A percentile compares a stretch with the other conserved stretches of the same genome.
Evolutionary conservation across 2,329 filamentous ascomycete species (phyloP).

Genomic region (Diplodia sapinea): DNA sequence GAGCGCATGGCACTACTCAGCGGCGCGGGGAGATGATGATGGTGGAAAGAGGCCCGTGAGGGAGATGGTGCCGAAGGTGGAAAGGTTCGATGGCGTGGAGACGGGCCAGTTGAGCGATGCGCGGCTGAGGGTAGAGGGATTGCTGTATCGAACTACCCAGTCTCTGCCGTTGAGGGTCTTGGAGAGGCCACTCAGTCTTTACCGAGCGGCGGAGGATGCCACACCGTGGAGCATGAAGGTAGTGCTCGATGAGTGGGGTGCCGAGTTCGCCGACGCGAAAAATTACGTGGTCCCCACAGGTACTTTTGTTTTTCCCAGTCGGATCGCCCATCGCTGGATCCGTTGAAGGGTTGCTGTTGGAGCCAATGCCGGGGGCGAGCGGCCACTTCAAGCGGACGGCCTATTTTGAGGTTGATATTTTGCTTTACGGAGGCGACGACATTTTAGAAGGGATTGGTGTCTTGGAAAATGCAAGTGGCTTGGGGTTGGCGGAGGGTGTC

Average conservation of each 20-base stretch:
- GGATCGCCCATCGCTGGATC: neutral
- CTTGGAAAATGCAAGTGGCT: neutral
- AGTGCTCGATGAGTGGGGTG: constrained; percentile 1
- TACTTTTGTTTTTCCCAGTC: neutral
- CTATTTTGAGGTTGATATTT: neutral
- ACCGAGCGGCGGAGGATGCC: neutral
- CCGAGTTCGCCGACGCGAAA: too few species aligned
- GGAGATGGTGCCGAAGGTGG: constrained; percentile 1
- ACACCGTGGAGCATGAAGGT: constrained; percentile 5
- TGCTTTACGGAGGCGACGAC: neutral
- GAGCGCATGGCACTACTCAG: neutral
- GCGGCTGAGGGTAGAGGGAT: neutral
- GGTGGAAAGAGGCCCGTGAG: neutral
- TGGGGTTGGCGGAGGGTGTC: neutral
- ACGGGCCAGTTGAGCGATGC: neutral
- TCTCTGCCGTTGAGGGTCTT: neutral
- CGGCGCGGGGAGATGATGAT: neutral
- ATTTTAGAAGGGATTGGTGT: neutral
- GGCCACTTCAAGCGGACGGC: neutral
- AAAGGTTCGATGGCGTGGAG: neutral
- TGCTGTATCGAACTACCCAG: neutral
- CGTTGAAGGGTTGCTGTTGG: constrained; percentile 2
- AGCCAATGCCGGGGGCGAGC: neutral
- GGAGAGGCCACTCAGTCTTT: neutral
- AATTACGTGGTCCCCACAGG: neutral